Base-by-base conservation (phyloP, 306 rosid genomes). In the Quercus variabilis region DNA sequence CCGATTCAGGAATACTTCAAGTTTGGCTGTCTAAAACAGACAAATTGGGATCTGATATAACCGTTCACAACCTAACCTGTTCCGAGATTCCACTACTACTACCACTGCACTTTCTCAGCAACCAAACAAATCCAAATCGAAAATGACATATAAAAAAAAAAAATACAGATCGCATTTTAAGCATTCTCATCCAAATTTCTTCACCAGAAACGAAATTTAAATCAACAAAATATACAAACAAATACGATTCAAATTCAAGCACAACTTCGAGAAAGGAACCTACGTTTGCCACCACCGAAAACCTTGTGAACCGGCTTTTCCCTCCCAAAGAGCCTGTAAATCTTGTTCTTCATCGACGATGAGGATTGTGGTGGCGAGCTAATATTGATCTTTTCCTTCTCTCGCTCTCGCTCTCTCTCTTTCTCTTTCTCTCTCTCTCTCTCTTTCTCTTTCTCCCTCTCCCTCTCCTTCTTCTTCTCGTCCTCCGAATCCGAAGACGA, bases 251-350 rank as follows among this genome's bases (percentile, higher is more conserved):
- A 30, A 73, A 58, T 35, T 17, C 2, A 41, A 41, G 46, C 11
- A 41, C 46, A 41, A 41, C 8, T 41, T 41, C 46, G 46, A 41
- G 12, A 65, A 33, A 57, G 3, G 28, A 60, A 41, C 94, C 63
- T 86, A 93, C 99, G 92, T 88, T 89, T 93, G 85, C 99, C 99
- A 1, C 99, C 99, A 19, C 99, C 99, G 15, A 96, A 65, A 78
- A 91, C 96, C 78, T 82, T 72, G 88, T 96, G 98, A 63, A 96
- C 86, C 2, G 98, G 93, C 51, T 63, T 86, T 59, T 93, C 99
- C 85, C 98, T 87, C n/a, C 99, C 99, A 52, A 96, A 93, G 57
- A 93, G 86, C 87, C 93, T 90, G 84, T 41, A 87, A 76, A 85
- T 84, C 88, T 89, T 90, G 55, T 81, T 17, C 85, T 96, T 86